Conservation (phyloP, 805 yeast genomes). For the Kluyveromyces aestuarii region DNA sequence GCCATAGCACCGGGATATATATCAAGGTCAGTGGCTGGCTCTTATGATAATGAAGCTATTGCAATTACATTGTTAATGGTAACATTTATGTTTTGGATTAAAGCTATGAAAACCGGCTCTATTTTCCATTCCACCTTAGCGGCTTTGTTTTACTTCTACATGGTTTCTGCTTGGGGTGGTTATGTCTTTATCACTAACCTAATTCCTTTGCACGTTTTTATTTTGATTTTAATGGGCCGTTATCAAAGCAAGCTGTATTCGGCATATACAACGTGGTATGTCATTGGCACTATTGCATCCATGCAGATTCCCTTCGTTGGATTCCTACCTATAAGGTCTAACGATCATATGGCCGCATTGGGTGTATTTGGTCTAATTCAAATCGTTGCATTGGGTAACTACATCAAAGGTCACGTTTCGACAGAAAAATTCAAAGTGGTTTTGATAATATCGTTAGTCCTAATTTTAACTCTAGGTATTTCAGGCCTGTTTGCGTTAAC, state of each 20-base stretch:
- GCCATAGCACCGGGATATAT: slow-evolving; percentile 98
- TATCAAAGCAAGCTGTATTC: slow-evolving; percentile 75
- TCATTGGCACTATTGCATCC: slow-evolving; percentile 93
- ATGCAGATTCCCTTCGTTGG: slow-evolving; percentile 99
- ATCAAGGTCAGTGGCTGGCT: slow-evolving; percentile 96
- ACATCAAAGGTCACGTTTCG: slow-evolving; percentile 65
- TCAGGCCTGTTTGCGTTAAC: slow-evolving; percentile 72
- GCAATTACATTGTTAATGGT: slow-evolving; percentile 94
- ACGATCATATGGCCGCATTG: slow-evolving; percentile 96
- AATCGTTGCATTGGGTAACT: slow-evolving; percentile 78
- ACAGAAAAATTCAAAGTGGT: slow-evolving; percentile 64
- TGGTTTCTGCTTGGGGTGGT: slow-evolving; percentile 99
- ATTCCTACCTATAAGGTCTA: slow-evolving; percentile 90
- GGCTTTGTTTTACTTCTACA: slow-evolving; percentile 87
- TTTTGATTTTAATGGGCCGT: slow-evolving; percentile 88
- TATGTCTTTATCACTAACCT: slow-evolving; percentile 97
- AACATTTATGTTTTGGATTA: slow-evolving; percentile 93
- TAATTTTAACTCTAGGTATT: slow-evolving; percentile 55
- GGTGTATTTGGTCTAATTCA: slow-evolving; percentile 96
- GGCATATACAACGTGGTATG: slow-evolving; percentile 94
- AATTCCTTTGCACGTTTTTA: slow-evolving; percentile 91
- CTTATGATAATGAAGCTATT: slow-evolving; percentile 97
- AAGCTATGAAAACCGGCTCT: slow-evolving; percentile 85
- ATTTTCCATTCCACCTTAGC: slow-evolving; percentile 75
- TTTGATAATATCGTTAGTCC: slow-evolving; percentile 47